Percentiles rank a stretch among this genome's conserved stretches.
These are phyloP conservation scores for Ustilago crameri DNA, from an alignment of 1,284 basidiomycete genomes.

Conservation along the genomic window DNA sequence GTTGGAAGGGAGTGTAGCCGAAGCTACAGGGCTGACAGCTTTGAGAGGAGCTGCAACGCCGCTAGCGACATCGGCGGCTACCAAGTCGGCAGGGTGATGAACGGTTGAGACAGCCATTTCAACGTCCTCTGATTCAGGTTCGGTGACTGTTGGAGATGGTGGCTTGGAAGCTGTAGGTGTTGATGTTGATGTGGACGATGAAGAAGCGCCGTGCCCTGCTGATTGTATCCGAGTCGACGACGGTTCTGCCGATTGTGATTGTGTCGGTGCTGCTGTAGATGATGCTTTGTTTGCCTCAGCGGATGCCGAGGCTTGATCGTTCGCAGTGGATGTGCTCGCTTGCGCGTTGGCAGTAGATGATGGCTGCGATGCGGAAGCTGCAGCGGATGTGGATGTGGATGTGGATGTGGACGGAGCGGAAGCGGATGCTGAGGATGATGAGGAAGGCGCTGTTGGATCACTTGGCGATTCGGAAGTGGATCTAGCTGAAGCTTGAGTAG, in stretches of 20 bases:
- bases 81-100: slow-evolving; percentile 9
- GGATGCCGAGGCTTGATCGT: slow-evolving; percentile 3
- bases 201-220: slow-evolving; percentile 1
- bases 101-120: slow-evolving; percentile 32
- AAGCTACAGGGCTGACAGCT: slow-evolving; percentile 19
- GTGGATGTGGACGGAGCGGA: slow-evolving; percentile 1
- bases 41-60: slow-evolving; percentile 10
- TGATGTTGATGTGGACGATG: slow-evolving; percentile 11
- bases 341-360: background rate
- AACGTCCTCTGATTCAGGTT: slow-evolving; percentile 20
- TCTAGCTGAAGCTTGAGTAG: background rate
- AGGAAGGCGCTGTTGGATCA: background rate
- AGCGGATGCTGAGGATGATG: slow-evolving; percentile 4
- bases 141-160: slow-evolving; percentile 16
- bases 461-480: slow-evolving; percentile 3
- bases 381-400: slow-evolving; percentile 1
- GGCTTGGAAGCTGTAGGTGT: slow-evolving; percentile 2
- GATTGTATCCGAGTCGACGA: slow-evolving; percentile 9
- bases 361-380: slow-evolving; percentile 1
- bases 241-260: slow-evolving; percentile 1
- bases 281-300: slow-evolving; percentile 8
- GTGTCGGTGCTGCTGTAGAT: slow-evolving; percentile 3
- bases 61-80: slow-evolving; percentile 3
- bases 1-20: slow-evolving; percentile 13
- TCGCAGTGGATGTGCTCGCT: background rate